Conservation (phyloP, 2,329 filamentous ascomycete genomes). For the Beauveria pseudobassiana region DNA sequence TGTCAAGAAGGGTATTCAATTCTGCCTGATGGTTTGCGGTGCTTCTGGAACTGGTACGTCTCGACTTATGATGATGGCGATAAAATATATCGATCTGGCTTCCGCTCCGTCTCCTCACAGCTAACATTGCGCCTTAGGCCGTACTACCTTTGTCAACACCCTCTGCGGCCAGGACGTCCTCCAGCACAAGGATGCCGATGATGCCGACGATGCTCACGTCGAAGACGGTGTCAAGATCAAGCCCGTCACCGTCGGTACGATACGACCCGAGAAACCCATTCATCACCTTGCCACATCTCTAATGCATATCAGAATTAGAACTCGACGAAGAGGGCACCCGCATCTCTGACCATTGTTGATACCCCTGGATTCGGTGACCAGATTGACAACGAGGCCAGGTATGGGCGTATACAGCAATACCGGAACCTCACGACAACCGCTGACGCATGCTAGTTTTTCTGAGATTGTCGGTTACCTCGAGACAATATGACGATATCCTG, state of each 20-base stretch:
- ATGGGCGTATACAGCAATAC: constrained; percentile 21
- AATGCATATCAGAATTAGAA: constrained; percentile 62
- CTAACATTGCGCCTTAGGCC: constrained; percentile 47
- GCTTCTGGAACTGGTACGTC: constrained; percentile 91
- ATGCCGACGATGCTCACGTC: constrained; percentile 77
- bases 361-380: constrained; percentile 97
- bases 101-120: neutral
- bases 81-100: neutral
- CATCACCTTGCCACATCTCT: constrained; percentile 20
- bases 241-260: constrained; percentile 86
- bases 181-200: constrained; percentile 84
- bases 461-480: constrained; percentile 98
- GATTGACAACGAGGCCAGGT: constrained; percentile 98
- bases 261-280: neutral
- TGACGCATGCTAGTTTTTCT: constrained; percentile 59
- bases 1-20: constrained; percentile 99
- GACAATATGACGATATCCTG: constrained; percentile 98
- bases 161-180: constrained; percentile 94
- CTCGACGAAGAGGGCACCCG: constrained; percentile 97
- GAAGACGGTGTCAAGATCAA: constrained; percentile 99
- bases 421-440: neutral
- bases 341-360: constrained; percentile 94
- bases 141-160: constrained; percentile 99
- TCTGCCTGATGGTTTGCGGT: constrained; percentile 99
- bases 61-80: neutral